Base-by-base conservation (phyloP, 2,329 filamentous ascomycete species). In the Cyphellophora europaea region DNA sequence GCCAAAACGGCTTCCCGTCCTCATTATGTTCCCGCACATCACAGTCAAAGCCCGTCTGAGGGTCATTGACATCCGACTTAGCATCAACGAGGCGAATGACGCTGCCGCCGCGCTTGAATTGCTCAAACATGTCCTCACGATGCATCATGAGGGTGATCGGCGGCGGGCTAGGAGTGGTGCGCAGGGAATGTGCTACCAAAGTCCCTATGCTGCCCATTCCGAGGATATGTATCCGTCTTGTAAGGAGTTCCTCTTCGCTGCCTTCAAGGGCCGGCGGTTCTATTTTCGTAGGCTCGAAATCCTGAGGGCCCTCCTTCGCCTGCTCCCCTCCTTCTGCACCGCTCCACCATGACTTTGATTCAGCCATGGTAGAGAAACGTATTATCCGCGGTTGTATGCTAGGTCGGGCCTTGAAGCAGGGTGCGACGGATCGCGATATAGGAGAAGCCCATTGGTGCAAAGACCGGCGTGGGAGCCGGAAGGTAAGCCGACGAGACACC, bases 71-170 rank as follows among this genome's bases (percentile, higher is more conserved):
- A 3, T 58, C 60, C 36, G 59, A 54, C 27, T 51, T 54, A 30
- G 54, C 55, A 30, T 66, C 42, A 3, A 56, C 47, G 27, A 66
- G 35, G 15, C 41, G 36, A 3, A 49, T 38, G 12, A 49, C 50
- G 32, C 49, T 49, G 33, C 53, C 55, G 19, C 43, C 49, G 21
- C 42, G 49, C 35, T 53, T 48, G 48, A 57, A 63, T 3, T 46
- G 39, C 5, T 52, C 46, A 31, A 60, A 62, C 25, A 59, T 41
- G 10, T 55, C 49, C 21, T 57, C 56, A 21, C 65, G 69, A 51
- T 87, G 82, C 21, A 93, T 69, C n/a, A 94, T 69, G 5, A 95
- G 68, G 0, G 85, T 89, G 23, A 94, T 71, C 0, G 82, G 82
- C 4, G 85, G 84, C 3, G 72, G 69, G 13, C 72, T 59, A 5